A percentile compares a stretch with the other conserved stretches of the same genome.
These are phyloP conservation scores for Microcyclospora pomicola DNA, from an alignment of 2,329 filamentous ascomycete genomes.

Conservation along the genomic window DNA sequence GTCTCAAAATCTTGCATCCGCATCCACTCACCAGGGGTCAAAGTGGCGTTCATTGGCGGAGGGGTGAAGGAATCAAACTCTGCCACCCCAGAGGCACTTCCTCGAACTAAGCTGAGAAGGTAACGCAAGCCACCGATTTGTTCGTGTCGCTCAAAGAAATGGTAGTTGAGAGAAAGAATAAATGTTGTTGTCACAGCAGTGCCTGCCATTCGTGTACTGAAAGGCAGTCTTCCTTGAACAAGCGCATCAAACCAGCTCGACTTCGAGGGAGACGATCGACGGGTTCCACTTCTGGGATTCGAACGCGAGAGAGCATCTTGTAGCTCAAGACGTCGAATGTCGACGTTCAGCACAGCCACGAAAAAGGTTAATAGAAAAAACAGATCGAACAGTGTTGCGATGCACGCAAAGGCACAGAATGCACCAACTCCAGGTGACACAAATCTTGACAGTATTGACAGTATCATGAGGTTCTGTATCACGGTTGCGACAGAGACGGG, in stretches of 20 bases:
- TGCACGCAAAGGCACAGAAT: slow-evolving; percentile 62
- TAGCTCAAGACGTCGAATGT: slow-evolving; percentile 62
- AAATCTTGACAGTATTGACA: slow-evolving; percentile 50
- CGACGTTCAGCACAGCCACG: slow-evolving; percentile 62
- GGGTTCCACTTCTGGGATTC: slow-evolving; percentile 22
- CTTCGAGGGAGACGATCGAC: slow-evolving; percentile 12
- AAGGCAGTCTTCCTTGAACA: slow-evolving; percentile 49
- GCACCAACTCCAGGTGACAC: slow-evolving; percentile 58
- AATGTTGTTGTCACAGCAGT: slow-evolving; percentile 60
- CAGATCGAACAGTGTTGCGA: slow-evolving; percentile 63
- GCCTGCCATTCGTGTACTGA: slow-evolving; percentile 62
- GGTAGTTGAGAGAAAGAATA: slow-evolving; percentile 60
- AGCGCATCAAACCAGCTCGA: slow-evolving; percentile 48
- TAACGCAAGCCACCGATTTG: slow-evolving; percentile 17
- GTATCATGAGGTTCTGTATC: slow-evolving; percentile 52
- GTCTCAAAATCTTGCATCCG: slow-evolving; percentile 66
- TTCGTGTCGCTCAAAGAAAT: slow-evolving; percentile 54
- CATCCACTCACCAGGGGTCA: slow-evolving; percentile 65
- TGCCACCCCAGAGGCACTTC: slow-evolving; percentile 7
- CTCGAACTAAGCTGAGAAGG: slow-evolving; percentile 15
- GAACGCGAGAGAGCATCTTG: slow-evolving; percentile 50
- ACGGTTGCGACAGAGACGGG: slow-evolving; percentile 55
- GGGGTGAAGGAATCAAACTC: slow-evolving; percentile 25
- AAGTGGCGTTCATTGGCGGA: slow-evolving; percentile 55
- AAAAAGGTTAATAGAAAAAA: slow-evolving; percentile 72